These are phyloP conservation scores for Manihot esculenta DNA, from an alignment of 441 rosid species.

Conservation along the genomic window DNA sequence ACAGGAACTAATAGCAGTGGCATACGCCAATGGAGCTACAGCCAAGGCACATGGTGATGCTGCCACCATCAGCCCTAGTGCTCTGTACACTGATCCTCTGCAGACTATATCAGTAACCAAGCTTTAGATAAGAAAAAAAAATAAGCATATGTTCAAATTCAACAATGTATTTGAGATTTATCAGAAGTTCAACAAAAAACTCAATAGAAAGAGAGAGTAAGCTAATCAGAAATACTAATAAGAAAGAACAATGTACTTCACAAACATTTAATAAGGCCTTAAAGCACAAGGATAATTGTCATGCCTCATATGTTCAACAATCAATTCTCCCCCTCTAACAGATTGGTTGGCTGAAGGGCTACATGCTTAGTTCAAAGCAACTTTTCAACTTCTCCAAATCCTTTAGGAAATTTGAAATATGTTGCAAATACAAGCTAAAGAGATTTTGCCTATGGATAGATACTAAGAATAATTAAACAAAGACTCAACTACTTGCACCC, in stretches of 20 bases:
- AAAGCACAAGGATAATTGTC: conserved; percentile 1
- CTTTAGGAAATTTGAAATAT: conserved; percentile 1
- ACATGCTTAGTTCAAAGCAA: neutral
- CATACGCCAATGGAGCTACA: conserved; percentile 99
- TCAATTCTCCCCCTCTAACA: neutral
- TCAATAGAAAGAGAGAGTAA: conserved; percentile 9
- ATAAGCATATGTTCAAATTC: conserved; percentile 2
- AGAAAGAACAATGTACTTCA: neutral
- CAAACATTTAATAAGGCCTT: neutral
- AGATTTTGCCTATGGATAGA: neutral
- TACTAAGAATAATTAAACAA: neutral
- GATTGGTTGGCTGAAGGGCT: neutral
- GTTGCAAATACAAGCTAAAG: neutral
- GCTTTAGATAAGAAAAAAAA: conserved; percentile 11
- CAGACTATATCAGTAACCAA: conserved; percentile 51
- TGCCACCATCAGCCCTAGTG: conserved; percentile 95
- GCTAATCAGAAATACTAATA: neutral
- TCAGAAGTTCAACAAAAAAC: neutral
- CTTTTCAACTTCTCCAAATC: neutral
- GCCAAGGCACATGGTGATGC: conserved; percentile 99
- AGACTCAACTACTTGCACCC: neutral
- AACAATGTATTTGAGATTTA: neutral
- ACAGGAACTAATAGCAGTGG: conserved; percentile 93
- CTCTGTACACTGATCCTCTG: conserved; percentile 95
- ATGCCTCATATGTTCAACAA: conserved; percentile 1